Evolutionary conservation across 768 basidiomycete species (phyloP).

Genomic region (Favolaschia claudopus): DNA sequence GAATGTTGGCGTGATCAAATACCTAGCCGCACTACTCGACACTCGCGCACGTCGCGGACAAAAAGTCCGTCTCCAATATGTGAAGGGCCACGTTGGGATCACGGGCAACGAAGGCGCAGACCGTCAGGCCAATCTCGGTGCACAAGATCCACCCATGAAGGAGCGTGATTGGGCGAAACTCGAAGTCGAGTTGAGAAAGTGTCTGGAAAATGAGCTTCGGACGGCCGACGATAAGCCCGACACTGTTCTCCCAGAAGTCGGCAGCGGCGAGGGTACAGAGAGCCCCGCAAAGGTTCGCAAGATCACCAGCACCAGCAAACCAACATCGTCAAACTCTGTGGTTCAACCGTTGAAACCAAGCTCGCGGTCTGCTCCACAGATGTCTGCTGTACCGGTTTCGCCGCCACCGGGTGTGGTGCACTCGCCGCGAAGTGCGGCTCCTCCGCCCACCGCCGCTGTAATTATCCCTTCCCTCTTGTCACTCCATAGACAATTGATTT

Average conservation of each 20-base stretch:
- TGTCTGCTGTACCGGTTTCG: background rate
- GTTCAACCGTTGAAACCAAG: conserved; percentile 11
- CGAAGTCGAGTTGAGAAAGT: conserved; percentile 32
- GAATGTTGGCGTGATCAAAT: conserved; percentile 76
- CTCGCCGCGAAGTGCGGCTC: background rate
- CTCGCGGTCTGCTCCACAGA: background rate
- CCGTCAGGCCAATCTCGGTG: conserved; percentile 68
- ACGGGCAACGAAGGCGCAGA: conserved; percentile 92
- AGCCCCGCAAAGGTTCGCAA: conserved; percentile 20
- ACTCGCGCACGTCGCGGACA: conserved; percentile 60
- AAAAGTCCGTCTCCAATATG: conserved; percentile 68
- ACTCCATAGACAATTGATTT: background rate
- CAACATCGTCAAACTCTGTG: conserved; percentile 26
- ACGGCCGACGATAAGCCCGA: background rate
- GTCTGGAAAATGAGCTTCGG: background rate
- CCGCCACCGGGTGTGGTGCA: background rate
- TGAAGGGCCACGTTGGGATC: conserved; percentile 80
- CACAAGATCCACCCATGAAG: conserved; percentile 40
- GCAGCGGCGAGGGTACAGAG: background rate
- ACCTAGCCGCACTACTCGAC: conserved; percentile 69
- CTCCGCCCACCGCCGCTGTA: background rate
- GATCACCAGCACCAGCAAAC: background rate
- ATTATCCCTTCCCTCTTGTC: conserved; percentile 10
- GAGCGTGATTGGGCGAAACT: conserved; percentile 70
- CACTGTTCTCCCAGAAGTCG: background rate